phyloP scores from a whole-genome alignment of 2,329 filamentous ascomycete species.

The Harringtonia lauricola region DNA sequence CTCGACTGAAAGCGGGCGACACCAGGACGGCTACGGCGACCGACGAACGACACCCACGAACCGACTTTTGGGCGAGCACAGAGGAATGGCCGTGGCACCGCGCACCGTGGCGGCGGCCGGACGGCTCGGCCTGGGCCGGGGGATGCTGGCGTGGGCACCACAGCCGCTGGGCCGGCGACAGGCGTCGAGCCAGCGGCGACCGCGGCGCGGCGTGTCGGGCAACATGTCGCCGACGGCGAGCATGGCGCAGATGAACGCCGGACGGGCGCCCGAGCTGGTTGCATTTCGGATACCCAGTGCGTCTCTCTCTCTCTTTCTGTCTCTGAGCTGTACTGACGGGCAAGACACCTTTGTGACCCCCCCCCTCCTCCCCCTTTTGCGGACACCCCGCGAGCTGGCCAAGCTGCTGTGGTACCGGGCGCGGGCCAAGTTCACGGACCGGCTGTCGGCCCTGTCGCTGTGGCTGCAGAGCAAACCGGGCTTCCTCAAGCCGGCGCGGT shows the following conservation, averaged over 20 bases:
- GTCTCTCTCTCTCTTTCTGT: not conserved
- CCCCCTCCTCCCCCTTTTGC: constrained; percentile 24
- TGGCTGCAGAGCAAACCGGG: constrained; percentile 34
- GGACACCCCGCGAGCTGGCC: constrained; percentile 17
- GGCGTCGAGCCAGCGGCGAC: not conserved
- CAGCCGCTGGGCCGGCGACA: not conserved
- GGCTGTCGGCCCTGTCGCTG: constrained; percentile 25
- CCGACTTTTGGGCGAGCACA: too few species aligned
- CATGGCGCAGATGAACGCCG: constrained; percentile 2
- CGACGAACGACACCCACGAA: too few species aligned
- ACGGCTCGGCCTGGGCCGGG: too few species aligned
- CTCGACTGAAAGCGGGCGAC: too few species aligned
- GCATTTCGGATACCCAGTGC: constrained; percentile 11
- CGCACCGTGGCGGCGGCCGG: too few species aligned
- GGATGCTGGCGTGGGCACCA: not conserved
- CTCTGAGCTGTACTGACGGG: not conserved
- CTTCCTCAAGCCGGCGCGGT: constrained; percentile 28
- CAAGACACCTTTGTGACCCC: constrained; percentile 38
- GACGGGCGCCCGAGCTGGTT: constrained; percentile 3
- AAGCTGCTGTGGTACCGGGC: constrained; percentile 27
- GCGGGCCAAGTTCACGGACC: constrained; percentile 24
- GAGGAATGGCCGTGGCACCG: too few species aligned
- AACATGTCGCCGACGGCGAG: constrained; percentile 6
- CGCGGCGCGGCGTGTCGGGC: not conserved
- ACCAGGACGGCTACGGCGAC: not conserved